A percentile compares a stretch with the other conserved stretches of the same genome.
phyloP scores from a whole-genome alignment of 208 protist species.

The Perkinsela sp. region DNA sequence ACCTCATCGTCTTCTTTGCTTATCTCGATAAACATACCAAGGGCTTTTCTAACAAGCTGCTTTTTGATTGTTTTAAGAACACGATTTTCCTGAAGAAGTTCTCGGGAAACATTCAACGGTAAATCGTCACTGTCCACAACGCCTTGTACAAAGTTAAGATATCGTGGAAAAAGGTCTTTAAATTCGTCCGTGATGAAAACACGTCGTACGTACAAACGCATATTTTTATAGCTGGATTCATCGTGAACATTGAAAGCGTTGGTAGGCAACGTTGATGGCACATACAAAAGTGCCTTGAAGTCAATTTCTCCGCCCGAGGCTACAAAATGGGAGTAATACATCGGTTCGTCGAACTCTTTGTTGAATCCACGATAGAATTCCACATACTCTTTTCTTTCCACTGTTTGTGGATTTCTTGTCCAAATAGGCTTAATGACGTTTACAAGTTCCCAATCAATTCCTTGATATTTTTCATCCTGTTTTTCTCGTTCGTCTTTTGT shows the following conservation, averaged over 20 bases:
- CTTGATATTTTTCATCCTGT: neutral
- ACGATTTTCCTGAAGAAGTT: conserved; percentile 90
- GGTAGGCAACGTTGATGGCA: conserved; percentile 65
- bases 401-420: conserved; percentile 68
- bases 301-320: conserved; percentile 82
- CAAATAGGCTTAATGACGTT: conserved; percentile 96
- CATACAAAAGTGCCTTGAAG: conserved; percentile 90
- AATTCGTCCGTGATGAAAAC: conserved; percentile 96
- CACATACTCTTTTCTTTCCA: conserved; percentile 91
- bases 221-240: conserved; percentile 15
- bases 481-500: conserved; percentile 2
- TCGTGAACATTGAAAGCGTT: conserved; percentile 64
- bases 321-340: conserved; percentile 85
- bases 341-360: conserved; percentile 68
- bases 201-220: conserved; percentile 82
- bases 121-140: conserved; percentile 97
- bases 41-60: conserved; percentile 77
- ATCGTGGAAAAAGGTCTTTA: conserved; percentile 76
- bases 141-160: conserved; percentile 78
- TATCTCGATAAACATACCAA: conserved; percentile 74
- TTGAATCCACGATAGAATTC: conserved; percentile 92
- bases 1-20: conserved; percentile 33
- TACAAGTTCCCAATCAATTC: conserved; percentile 63
- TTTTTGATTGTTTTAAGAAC: conserved; percentile 85
- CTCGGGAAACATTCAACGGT: conserved; percentile 95